phyloP scores from a whole-genome alignment of 805 yeast genomes.

The Candida boidinii region DNA sequence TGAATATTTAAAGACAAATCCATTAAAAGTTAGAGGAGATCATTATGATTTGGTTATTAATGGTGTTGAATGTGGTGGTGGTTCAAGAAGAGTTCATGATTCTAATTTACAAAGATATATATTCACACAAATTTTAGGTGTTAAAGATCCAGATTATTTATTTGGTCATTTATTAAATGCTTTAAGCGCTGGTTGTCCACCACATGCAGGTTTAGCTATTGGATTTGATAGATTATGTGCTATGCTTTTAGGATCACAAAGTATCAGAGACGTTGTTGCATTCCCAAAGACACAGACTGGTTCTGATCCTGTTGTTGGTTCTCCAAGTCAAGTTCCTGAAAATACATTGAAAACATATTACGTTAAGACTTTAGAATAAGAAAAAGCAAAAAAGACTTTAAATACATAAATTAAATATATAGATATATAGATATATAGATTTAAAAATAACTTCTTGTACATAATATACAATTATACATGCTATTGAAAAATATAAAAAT shows the following conservation, averaged over 20 bases:
- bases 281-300: conserved; percentile 93
- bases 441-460: too few species aligned
- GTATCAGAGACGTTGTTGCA: conserved; percentile 89
- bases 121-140: conserved; percentile 53
- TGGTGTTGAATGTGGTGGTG: conserved; percentile 97
- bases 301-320: conserved; percentile 75
- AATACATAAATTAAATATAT: too few species aligned
- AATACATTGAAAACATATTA: conserved; percentile 47
- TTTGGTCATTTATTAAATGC: conserved; percentile 86
- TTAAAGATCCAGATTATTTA: conserved; percentile 46
- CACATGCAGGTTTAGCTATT: conserved; percentile 95
- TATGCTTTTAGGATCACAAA: conserved; percentile 67
- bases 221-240: conserved; percentile 94
- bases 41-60: conserved; percentile 92
- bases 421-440: too few species aligned
- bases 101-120: conserved; percentile 67
- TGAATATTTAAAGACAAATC: conserved; percentile 40
- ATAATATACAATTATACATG: too few species aligned
- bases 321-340: conserved; percentile 62
- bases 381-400: too few species aligned
- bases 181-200: conserved; percentile 89
- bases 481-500: too few species aligned
- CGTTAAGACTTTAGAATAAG: too few species aligned
- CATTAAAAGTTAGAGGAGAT: conserved; percentile 69
- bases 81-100: conserved; percentile 92